Base-by-base conservation (phyloP, 441 rosid genomes). In the Eutrema salsugineum region DNA sequence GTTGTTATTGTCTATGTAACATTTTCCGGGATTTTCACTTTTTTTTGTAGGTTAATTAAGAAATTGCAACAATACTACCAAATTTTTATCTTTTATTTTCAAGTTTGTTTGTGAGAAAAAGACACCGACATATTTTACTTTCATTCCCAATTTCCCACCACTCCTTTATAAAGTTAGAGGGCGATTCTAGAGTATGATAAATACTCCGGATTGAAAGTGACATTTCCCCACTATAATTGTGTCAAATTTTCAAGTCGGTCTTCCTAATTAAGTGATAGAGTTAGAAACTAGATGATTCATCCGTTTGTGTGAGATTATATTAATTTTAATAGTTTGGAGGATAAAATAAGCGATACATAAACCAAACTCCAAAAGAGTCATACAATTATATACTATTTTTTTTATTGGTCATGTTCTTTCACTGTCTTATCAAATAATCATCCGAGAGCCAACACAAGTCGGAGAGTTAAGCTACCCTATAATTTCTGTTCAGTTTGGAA, bases 121-220 rank as follows among this genome's bases (percentile, higher is more conserved):
- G 68, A 50, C 9, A 50, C 49, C 64, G 57, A 73, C 66, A 24
- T 17, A 28, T 46, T 65, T 58, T 49, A 30, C 20, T 49, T 16
- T 2, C 35, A 39, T 47, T 59, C 50, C n/a, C 55, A 27, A 39
- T 47, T 59, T 58, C n/a, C 55, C 72, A 73, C 78, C 78, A 66
- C 72, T 40, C 20, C 39, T 66, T 73, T 42, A 50, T 59, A 66
- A 73, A 73, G 72, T 42, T 40, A 49, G 50, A 50, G 61, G 77
- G 30, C 32, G 40, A 49, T 50, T 66, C 72, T 58, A 33, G 68
- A 58, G 27, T 39, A 50, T 48, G 14, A 30, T 30, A 0, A 16
- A 30, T 46, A 47, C 71, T n/a, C 60, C 38, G 15, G 30, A 48
- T 15, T 42, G 78, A 74, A 59, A 74, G 63, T 17, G 63, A 74